These are phyloP conservation scores for Rhodotorula kratochvilovae DNA, from an alignment of 768 basidiomycete species.

Conservation along the genomic window DNA sequence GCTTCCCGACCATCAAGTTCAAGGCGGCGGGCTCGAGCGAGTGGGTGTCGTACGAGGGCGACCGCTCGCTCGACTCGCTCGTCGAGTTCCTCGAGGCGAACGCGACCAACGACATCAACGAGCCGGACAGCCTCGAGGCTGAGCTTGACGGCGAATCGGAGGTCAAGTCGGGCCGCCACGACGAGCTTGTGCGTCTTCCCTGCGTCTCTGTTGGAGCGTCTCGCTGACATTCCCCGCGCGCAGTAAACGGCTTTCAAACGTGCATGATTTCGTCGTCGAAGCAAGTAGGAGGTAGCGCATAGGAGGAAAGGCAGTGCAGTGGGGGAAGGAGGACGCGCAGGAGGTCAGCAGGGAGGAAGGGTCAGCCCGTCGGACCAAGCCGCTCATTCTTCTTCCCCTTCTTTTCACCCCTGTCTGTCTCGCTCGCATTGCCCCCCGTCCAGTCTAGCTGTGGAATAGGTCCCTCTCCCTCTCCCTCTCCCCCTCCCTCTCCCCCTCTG, in stretches of 20 bases:
- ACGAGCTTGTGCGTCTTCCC: constrained; percentile 19
- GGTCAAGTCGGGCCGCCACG: constrained; percentile 22
- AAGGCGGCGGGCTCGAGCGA: constrained; percentile 79
- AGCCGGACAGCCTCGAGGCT: constrained; percentile 17
- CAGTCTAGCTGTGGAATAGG: too few relatives aligned
- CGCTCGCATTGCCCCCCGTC: too few relatives aligned
- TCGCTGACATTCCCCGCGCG: neutral
- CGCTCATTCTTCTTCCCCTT: neutral
- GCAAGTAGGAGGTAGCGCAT: too few relatives aligned
- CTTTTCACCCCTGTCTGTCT: neutral
- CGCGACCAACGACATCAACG: constrained; percentile 37
- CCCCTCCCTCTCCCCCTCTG: too few relatives aligned
- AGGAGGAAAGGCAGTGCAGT: too few relatives aligned
- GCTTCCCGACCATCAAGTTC: constrained; percentile 93
- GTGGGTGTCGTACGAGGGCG: constrained; percentile 91
- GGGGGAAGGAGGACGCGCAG: too few relatives aligned
- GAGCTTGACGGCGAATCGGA: constrained; percentile 26
- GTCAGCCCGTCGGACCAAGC: too few relatives aligned
- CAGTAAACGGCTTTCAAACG: neutral
- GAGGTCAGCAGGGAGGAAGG: too few relatives aligned
- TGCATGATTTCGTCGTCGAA: neutral
- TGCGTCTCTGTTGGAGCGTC: neutral
- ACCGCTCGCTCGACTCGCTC: constrained; percentile 44
- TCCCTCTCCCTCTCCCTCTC: too few relatives aligned
- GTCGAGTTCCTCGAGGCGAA: constrained; percentile 42